phyloP scores from a whole-genome alignment of 129 eudicot genomes.

The Ambrosia artemisiifolia region DNA sequence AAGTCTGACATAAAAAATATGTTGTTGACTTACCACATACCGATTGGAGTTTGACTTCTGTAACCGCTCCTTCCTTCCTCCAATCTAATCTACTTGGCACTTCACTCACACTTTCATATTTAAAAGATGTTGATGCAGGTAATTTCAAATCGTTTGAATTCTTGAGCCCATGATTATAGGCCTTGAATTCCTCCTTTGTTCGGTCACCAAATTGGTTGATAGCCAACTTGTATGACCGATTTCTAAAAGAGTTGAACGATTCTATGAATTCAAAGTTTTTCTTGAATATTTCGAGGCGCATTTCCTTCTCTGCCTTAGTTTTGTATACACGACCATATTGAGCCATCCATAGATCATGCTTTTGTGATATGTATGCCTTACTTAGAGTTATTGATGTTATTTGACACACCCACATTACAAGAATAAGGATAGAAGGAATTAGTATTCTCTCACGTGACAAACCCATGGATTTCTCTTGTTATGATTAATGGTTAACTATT shows the following conservation, averaged over 20 bases:
- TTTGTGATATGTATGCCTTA: constrained; percentile 11
- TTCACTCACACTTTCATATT: constrained; percentile 39
- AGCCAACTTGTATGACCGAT: constrained; percentile 22
- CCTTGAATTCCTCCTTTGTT: constrained; percentile 32
- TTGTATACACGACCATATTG: constrained; percentile 34
- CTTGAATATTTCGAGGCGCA: constrained; percentile 32
- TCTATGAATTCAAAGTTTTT: constrained; percentile 30
- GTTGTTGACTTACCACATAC: constrained; percentile 28
- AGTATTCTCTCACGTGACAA: background rate
- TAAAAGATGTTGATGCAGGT: constrained; percentile 17
- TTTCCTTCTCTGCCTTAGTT: constrained; percentile 30
- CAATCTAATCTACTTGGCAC: constrained; percentile 47
- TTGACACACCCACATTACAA: constrained; percentile 22
- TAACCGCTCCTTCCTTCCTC: constrained; percentile 57
- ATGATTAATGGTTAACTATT: background rate
- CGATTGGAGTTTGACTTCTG: constrained; percentile 46
- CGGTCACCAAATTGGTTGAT: constrained; percentile 37
- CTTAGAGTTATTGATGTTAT: constrained; percentile 10
- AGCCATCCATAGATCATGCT: constrained; percentile 45
- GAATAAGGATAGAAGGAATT: background rate
- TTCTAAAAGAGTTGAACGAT: constrained; percentile 18
- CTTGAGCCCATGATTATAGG: constrained; percentile 29
- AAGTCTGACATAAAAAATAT: too few relatives aligned
- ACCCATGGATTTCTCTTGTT: constrained; percentile 23
- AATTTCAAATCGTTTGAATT: background rate